Evolutionary conservation across 257 asterid species (phyloP).

Genomic region (Nicotiana sylvestris): DNA sequence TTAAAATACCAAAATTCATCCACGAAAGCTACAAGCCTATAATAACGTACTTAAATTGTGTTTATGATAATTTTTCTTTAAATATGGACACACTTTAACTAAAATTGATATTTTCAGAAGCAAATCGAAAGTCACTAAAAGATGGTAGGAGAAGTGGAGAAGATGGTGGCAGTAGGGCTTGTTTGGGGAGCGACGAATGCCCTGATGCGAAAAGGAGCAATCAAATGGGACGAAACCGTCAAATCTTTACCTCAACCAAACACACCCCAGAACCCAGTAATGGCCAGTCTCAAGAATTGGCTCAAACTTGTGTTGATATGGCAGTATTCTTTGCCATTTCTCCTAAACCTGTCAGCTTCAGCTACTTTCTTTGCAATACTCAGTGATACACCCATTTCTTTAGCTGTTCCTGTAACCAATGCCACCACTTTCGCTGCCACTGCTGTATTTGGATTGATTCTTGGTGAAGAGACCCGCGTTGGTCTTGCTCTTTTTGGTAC

Average conservation of each 20-base stretch:
- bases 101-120: neutral
- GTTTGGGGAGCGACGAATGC: conserved; percentile 98
- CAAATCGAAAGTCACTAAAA: neutral
- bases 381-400: conserved; percentile 63
- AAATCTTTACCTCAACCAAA: conserved; percentile 54
- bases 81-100: too few species aligned
- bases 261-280: conserved; percentile 30
- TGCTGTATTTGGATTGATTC: conserved; percentile 73
- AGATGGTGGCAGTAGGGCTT: conserved; percentile 83
- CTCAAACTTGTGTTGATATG: conserved; percentile 66
- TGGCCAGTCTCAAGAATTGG: conserved; percentile 52
- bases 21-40: too few species aligned
- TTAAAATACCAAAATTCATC: too few species aligned
- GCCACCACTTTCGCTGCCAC: conserved; percentile 96
- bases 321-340: conserved; percentile 84
- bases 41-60: too few species aligned
- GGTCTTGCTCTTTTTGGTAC: conserved; percentile 75
- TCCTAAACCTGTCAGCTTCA: conserved; percentile 68
- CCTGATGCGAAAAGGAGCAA: conserved; percentile 77
- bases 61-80: too few species aligned
- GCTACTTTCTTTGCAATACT: conserved; percentile 83
- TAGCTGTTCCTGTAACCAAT: conserved; percentile 89
- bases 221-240: conserved; percentile 69
- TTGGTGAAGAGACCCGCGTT: conserved; percentile 71
- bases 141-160: conserved; percentile 68